phyloP scores from a whole-genome alignment of 352 stramenopile species.

The Phytophthora macrochlamydospora region DNA sequence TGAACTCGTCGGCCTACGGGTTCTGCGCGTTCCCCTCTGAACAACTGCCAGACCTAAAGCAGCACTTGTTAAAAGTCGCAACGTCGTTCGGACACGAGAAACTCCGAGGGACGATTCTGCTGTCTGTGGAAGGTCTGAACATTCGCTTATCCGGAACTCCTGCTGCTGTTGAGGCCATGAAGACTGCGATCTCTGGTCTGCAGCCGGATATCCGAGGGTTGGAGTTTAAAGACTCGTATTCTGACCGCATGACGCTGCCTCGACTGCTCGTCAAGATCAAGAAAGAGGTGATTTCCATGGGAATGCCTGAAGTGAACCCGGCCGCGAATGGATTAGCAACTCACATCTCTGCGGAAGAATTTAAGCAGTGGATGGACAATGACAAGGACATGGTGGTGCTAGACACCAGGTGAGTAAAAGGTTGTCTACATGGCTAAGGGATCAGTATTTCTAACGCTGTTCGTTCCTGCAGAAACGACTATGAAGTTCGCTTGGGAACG shows the following conservation, averaged over 20 bases:
- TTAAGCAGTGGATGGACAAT: constrained; percentile 70
- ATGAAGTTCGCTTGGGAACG: constrained; percentile 74
- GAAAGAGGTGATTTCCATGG: constrained; percentile 82
- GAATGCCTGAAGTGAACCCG: constrained; percentile 46
- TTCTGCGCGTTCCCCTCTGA: constrained; percentile 60
- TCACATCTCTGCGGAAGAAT: constrained; percentile 66
- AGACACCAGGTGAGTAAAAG: constrained; percentile 53
- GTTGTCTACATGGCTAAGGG: not conserved
- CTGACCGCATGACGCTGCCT: constrained; percentile 55
- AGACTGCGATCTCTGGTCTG: constrained; percentile 44
- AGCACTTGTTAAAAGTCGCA: constrained; percentile 38
- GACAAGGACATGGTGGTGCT: constrained; percentile 73
- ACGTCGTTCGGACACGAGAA: constrained; percentile 31
- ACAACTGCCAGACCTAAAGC: constrained; percentile 41
- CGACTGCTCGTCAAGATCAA: constrained; percentile 81
- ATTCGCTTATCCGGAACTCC: constrained; percentile 62
- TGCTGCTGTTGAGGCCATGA: constrained; percentile 51
- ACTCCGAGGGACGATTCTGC: constrained; percentile 69
- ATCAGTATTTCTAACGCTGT: constrained; percentile 10
- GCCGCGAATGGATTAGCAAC: constrained; percentile 52
- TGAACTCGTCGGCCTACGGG: constrained; percentile 78
- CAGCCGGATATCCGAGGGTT: constrained; percentile 47
- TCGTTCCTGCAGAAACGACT: constrained; percentile 58
- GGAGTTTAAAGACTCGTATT: constrained; percentile 73
- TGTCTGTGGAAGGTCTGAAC: constrained; percentile 71